Conservation (phyloP, 768 basidiomycete species). For the Boletus rubroflammeus region DNA sequence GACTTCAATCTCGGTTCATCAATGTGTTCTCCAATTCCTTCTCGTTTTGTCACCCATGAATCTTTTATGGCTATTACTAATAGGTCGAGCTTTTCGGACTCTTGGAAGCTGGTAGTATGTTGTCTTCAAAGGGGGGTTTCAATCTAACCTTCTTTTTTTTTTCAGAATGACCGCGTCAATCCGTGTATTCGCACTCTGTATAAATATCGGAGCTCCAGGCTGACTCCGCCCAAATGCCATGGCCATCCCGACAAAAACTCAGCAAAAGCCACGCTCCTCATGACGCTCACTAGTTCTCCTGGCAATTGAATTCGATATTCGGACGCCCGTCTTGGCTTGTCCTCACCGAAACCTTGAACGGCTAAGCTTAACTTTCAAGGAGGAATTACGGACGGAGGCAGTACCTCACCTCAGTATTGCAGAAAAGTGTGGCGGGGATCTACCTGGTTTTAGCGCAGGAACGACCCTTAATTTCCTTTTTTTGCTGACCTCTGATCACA, state of each 20-base stretch:
- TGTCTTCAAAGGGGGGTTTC: neutral
- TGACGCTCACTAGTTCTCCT: constrained; percentile 9
- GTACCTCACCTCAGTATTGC: neutral
- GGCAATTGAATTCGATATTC: constrained; percentile 2
- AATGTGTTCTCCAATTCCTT: neutral
- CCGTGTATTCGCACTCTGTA: neutral
- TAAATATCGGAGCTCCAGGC: neutral
- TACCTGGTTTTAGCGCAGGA: neutral
- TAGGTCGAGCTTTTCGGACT: neutral
- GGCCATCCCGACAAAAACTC: neutral
- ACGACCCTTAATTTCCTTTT: neutral
- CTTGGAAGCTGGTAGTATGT: neutral
- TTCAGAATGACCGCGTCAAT: neutral
- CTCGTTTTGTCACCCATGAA: neutral
- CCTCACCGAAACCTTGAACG: constrained; percentile 13
- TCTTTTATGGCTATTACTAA: neutral
- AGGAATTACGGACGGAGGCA: neutral
- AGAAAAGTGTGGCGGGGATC: neutral
- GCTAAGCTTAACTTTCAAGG: constrained; percentile 5
- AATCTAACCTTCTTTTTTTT: neutral
- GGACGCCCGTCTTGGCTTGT: neutral
- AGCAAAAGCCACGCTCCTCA: constrained; percentile 1
- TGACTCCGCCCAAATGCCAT: neutral
- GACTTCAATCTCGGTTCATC: neutral
- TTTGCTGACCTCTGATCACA: neutral